These are phyloP conservation scores for Vitellaria paradoxa DNA, from an alignment of 179 eudicot genomes.

Conservation along the genomic window DNA sequence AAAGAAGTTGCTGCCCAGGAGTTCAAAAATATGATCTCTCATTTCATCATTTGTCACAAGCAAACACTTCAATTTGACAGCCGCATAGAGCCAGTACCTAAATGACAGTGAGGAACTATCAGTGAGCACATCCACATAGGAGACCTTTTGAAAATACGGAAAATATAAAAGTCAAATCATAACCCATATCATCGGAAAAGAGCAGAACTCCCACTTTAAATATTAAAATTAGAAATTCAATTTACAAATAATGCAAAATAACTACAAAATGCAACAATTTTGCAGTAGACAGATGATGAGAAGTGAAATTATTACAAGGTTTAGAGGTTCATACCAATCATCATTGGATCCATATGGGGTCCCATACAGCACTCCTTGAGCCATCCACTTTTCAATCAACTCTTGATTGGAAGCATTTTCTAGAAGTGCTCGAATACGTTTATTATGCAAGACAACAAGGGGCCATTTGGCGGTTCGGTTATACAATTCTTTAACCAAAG, in stretches of 20 bases:
- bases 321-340: slow-evolving; percentile 59
- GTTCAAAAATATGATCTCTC: slow-evolving; percentile 99
- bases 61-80: slow-evolving; percentile 85
- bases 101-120: slow-evolving; percentile 7
- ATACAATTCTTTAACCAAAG: slow-evolving; percentile 66
- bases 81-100: slow-evolving; percentile 99
- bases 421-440: slow-evolving; percentile 58
- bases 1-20: slow-evolving; percentile 84
- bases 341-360: slow-evolving; percentile 96
- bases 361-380: slow-evolving; percentile 59
- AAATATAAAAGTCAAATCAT: not conserved
- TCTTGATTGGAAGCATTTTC: slow-evolving; percentile 50
- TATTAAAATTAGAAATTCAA: not conserved
- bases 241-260: not conserved
- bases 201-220: not conserved
- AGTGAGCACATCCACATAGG: not conserved
- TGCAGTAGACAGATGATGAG: not conserved
- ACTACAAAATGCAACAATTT: not conserved
- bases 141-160: not conserved
- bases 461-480: slow-evolving; percentile 71
- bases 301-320: not conserved
- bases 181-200: not conserved
- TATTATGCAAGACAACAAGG: slow-evolving; percentile 75
- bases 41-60: slow-evolving; percentile 97
- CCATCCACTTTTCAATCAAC: slow-evolving; percentile 66